Conservation (phyloP, 257 asterid species). For the Solanum neorickii region DNA sequence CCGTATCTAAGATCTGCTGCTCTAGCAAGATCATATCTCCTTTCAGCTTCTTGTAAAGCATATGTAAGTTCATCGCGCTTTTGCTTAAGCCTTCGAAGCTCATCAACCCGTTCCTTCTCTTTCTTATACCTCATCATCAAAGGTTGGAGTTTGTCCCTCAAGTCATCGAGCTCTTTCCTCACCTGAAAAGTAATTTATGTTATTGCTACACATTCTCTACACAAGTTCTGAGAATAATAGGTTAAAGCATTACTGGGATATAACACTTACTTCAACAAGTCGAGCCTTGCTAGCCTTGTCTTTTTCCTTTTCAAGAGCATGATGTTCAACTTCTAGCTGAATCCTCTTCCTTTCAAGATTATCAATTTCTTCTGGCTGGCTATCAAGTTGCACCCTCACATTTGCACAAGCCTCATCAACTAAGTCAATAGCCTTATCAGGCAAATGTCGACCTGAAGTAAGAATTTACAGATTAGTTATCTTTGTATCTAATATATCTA, state of each 20-base stretch:
- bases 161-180: constrained; percentile 70
- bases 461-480: not conserved
- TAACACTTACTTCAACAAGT: constrained; percentile 38
- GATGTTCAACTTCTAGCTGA: constrained; percentile 61
- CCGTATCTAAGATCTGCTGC: constrained; percentile 88
- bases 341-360: constrained; percentile 69
- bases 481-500: not conserved
- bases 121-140: constrained; percentile 65
- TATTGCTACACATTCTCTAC: not conserved
- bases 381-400: constrained; percentile 73
- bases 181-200: constrained; percentile 23
- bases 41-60: constrained; percentile 86
- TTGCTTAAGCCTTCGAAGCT: constrained; percentile 62
- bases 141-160: constrained; percentile 88
- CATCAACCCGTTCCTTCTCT: constrained; percentile 78
- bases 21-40: constrained; percentile 86
- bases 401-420: constrained; percentile 77
- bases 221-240: not conserved
- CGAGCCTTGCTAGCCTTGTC: constrained; percentile 83
- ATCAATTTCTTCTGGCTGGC: constrained; percentile 70
- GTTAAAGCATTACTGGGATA: not conserved
- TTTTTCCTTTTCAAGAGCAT: constrained; percentile 73
- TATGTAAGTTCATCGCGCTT: constrained; percentile 55
- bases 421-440: constrained; percentile 64
- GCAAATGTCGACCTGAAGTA: constrained; percentile 48